Conservation (phyloP, 1,284 basidiomycete genomes). For the Austropuccinia psidii region DNA sequence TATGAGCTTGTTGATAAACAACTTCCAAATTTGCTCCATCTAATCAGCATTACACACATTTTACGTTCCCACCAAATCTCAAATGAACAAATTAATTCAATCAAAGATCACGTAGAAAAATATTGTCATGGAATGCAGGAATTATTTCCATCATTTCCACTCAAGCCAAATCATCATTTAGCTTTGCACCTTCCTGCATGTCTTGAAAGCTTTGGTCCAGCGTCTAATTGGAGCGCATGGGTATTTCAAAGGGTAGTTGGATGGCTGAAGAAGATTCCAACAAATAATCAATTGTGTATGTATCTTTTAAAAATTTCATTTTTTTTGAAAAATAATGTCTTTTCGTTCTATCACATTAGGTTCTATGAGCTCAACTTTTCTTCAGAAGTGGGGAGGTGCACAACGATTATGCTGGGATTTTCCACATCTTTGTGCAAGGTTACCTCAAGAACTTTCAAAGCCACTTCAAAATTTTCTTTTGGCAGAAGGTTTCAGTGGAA, state of each 20-base stretch:
- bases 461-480: too few species aligned
- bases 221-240: conserved; percentile 14
- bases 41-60: not conserved
- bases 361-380: not conserved
- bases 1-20: not conserved
- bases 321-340: not conserved
- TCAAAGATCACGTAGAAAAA: not conserved
- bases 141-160: not conserved
- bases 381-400: too few species aligned
- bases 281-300: conserved; percentile 26
- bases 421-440: too few species aligned
- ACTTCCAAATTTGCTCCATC: not conserved
- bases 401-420: too few species aligned
- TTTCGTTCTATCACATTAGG: not conserved
- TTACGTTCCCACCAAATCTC: not conserved
- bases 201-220: not conserved
- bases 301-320: not conserved
- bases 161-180: conserved; percentile 11
- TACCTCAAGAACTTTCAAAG: too few species aligned
- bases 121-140: not conserved
- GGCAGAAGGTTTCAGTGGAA: too few species aligned
- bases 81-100: not conserved
- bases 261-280: conserved; percentile 1
- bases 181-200: conserved; percentile 13
- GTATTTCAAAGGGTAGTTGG: conserved; percentile 20